phyloP scores from a whole-genome alignment of 2,329 filamentous ascomycete genomes.

The Neonectria ditissima region DNA sequence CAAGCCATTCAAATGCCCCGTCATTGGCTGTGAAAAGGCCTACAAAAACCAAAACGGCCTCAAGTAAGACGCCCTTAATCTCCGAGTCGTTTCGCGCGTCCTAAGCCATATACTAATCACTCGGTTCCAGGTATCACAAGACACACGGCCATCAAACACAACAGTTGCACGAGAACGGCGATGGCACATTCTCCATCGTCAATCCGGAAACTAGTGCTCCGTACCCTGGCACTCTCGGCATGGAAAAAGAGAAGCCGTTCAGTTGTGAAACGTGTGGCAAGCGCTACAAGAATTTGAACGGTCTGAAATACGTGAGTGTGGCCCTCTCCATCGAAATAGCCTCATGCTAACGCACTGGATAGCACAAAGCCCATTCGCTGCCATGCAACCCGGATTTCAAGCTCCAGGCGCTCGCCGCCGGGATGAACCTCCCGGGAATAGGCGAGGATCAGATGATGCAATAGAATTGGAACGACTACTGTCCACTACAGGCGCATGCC shows the following conservation, averaged over 20 bases:
- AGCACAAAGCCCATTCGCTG: slow-evolving; percentile 85
- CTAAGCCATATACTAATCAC: slow-evolving; percentile 27
- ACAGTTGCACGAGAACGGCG: slow-evolving; percentile 94
- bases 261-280: slow-evolving; percentile 97
- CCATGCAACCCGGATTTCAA: slow-evolving; percentile 87
- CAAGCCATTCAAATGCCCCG: slow-evolving; percentile 97
- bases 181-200: slow-evolving; percentile 98
- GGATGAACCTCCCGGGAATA: slow-evolving; percentile 57
- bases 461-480: slow-evolving; percentile 32
- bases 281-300: slow-evolving; percentile 98
- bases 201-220: slow-evolving; percentile 94
- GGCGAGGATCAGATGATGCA: slow-evolving; percentile 59
- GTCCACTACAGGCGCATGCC: not conserved
- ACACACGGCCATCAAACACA: slow-evolving; percentile 96
- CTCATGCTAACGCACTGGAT: slow-evolving; percentile 48
- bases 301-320: slow-evolving; percentile 86
- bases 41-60: slow-evolving; percentile 99
- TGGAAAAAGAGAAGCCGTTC: slow-evolving; percentile 99
- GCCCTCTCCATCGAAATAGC: not conserved
- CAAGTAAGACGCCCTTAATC: slow-evolving; percentile 73
- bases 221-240: slow-evolving; percentile 96
- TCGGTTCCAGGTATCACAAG: slow-evolving; percentile 71
- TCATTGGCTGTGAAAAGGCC: slow-evolving; percentile 98
- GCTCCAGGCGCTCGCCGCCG: slow-evolving; percentile 58
- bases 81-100: not conserved